phyloP scores from a whole-genome alignment of 2,329 filamentous ascomycete genomes.

The Aureobasidium namibiae region DNA sequence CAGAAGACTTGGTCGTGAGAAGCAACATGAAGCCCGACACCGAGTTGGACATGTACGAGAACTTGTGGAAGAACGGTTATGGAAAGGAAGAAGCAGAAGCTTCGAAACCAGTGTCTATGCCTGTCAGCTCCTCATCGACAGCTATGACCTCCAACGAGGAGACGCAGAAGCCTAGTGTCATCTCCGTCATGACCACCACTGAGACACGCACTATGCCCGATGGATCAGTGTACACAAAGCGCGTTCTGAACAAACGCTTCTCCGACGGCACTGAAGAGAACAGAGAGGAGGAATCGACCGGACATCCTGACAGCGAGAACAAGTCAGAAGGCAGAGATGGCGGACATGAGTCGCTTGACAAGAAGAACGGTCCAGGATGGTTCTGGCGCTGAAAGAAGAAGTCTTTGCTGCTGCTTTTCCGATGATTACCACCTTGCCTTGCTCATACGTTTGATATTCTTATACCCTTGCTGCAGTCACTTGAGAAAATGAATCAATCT shows the following conservation, averaged over 20 bases:
- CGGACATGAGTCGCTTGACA: not conserved
- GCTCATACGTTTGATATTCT: not conserved
- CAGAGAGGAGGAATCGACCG: slow-evolving; percentile 45
- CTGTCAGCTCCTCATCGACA: not conserved
- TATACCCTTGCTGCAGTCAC: not conserved
- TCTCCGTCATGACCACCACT: slow-evolving; percentile 51
- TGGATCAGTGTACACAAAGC: slow-evolving; percentile 50
- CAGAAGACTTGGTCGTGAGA: slow-evolving; percentile 10
- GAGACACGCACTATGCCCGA: slow-evolving; percentile 47
- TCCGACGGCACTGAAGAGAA: slow-evolving; percentile 53
- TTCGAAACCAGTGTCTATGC: not conserved
- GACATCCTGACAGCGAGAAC: slow-evolving; percentile 9
- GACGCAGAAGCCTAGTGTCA: slow-evolving; percentile 24
- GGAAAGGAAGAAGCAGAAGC: slow-evolving; percentile 11
- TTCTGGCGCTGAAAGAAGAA: not conserved
- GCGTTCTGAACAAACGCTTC: slow-evolving; percentile 50
- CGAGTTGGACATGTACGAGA: slow-evolving; percentile 48
- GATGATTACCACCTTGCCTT: not conserved
- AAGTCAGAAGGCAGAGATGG: not conserved
- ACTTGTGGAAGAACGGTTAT: slow-evolving; percentile 27
- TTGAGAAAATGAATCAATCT: not conserved
- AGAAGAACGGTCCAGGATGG: slow-evolving; percentile 10
- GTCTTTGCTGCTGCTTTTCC: not conserved
- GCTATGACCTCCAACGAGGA: not conserved
- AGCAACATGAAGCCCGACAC: slow-evolving; percentile 21